Evolutionary conservation across 31 red algal genomes (phyloP), one percentile per base, ranked within the genome.

Genomic region (Endocladia muricata): DNA sequence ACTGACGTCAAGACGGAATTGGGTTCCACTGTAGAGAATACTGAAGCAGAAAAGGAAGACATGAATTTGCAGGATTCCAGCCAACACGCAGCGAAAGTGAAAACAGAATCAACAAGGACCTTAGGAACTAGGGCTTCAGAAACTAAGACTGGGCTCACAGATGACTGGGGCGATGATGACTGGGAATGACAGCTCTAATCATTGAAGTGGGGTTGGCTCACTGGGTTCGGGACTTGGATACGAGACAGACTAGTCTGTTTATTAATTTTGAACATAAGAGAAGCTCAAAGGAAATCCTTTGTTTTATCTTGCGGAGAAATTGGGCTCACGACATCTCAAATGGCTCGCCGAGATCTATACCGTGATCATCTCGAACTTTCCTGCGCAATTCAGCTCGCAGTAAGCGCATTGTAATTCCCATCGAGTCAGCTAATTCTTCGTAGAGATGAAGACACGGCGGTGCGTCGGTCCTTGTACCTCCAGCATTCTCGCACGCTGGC

Each of bases 351-450:
- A 91, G 74, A 55, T 86, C 68, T 39, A 83, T 68, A 30, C 74
- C 64, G 37, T 72, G 48, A 17, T 96, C 86, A 30, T 67, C 43
- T 55, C 59, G 70, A 15, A 90, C 86, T 37, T 67, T 54, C 28
- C 60, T 22, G 4, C 93, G 93, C 3, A 90, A 55, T 23, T 85
- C 74, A 37, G 74, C 86, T 2, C 95, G 64, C 31, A 97, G 65
- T 40, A 88, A 64, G 25, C 77, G 78, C 73, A 93, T 80, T 17
- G 81, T 78, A 29, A 84, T 74, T 19, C 68, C 79, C 56, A 89
- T 70, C 41, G 66, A 71, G 49, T 90, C 90, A 32, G 89, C 87
- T 5, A 97, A 74, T 49, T 86, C 90, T 61, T 93, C 95, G 62
- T 97, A 97, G 33, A 97, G 43, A 32, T 51, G 77, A 23, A 97